Base-by-base conservation (phyloP, 805 yeast genomes). In the Candida vaughaniae region DNA sequence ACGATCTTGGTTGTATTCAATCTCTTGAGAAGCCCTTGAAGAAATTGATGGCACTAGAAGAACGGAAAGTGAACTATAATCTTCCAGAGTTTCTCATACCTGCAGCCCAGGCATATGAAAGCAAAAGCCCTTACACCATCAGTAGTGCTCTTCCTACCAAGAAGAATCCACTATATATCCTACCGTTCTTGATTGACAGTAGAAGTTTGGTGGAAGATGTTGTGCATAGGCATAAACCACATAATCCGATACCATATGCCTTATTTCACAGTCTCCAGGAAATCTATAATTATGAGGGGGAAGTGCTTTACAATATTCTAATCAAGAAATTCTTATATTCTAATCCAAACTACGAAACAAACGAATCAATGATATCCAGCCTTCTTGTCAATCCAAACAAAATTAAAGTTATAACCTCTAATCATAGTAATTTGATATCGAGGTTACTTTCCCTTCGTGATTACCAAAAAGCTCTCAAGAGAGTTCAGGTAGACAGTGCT, bases 271-370 rank as follows among this genome's bases (percentile, higher is more conserved):
- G 39, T 12, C 22, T 49, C 4, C 36, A 43, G 42, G 34, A 38
- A 11, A 31, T 41, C n/a, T 46, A 47, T 25, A 37, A 31, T 15
- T 18, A 36, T 16, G 49, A 49, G 29, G 53, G 53, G 1, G 39
- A 36, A 14, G 19, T 30, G 16, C 22, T 49, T 12, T 49, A 39
- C 25, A 33, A 25, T 3, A 34, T 49, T 2, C 31, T 49, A 35
- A 29, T 41, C 3, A 45, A 47, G 23, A 45, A 41, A 22, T 19
- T 33, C 11, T 15, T 27, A 15, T 5, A n/a, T 10, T 15, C 18
- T 14, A 15, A 27, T 6, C 18, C 18, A 14, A 5, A 6, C 5
- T 12, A 15, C 18, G 11, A 7, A 5, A 15, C 43, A n/a, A 34
- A 38, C n/a, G 33, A 40, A 9, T 19, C 12, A 5, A 19, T 45